Percentiles rank a stretch among this genome's conserved stretches.
phyloP scores from a whole-genome alignment of 306 rosid genomes.

The Vicia villosa region DNA sequence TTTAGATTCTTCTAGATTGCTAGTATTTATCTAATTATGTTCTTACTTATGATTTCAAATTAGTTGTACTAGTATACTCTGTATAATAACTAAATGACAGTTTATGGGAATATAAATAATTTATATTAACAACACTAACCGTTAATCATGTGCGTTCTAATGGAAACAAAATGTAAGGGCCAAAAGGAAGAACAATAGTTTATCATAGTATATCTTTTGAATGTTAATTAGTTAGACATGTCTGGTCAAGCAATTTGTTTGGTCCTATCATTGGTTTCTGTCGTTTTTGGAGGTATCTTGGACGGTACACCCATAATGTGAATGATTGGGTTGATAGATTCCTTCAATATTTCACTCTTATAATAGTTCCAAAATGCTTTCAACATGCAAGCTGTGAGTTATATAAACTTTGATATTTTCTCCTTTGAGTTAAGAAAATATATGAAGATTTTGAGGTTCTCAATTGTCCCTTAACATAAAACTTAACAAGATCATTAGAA shows the following conservation, averaged over 20 bases:
- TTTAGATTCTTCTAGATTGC: no score
- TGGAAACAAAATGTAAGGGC: constrained; percentile 36
- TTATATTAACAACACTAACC: constrained; percentile 34
- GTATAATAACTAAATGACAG: constrained; percentile 1
- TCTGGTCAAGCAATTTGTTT: constrained; percentile 51
- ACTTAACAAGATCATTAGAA: constrained; percentile 16
- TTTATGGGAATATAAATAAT: constrained; percentile 29
- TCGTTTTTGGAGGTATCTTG: constrained; percentile 44
- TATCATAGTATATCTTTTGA: constrained; percentile 5
- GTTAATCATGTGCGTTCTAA: constrained; percentile 36
- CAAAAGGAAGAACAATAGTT: constrained; percentile 21
- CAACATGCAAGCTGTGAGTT: constrained; percentile 16
- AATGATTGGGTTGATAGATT: constrained; percentile 33
- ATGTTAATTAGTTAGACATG: constrained; percentile 54
- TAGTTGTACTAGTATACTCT: background rate
- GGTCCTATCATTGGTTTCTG: constrained; percentile 58
- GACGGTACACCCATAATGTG: constrained; percentile 37
- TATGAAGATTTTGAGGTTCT: constrained; percentile 24
- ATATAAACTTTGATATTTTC: constrained; percentile 8
- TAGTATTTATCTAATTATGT: no score
- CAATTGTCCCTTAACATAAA: constrained; percentile 24
- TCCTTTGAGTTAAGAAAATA: background rate
- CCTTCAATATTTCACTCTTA: constrained; percentile 22
- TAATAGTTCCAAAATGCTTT: constrained; percentile 31
- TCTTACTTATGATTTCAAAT: constrained; percentile 22